These are phyloP conservation scores for Phytophthora lateralis DNA, from an alignment of 352 stramenopile species.

Conservation along the genomic window DNA sequence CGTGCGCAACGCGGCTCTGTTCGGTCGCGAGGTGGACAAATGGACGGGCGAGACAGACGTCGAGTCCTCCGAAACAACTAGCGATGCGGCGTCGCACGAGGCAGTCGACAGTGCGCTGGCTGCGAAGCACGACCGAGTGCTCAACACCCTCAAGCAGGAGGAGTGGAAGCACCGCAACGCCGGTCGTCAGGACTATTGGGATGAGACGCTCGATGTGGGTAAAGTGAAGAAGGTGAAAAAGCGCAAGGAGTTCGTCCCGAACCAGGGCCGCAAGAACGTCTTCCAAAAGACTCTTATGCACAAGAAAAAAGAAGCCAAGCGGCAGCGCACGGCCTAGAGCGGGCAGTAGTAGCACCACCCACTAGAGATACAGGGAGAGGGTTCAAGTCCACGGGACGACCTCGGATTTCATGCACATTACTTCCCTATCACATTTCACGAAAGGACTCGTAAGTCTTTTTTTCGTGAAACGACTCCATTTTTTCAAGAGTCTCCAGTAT, in stretches of 20 bases:
- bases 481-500: slow-evolving; percentile 11
- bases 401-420: slow-evolving; percentile 28
- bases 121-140: slow-evolving; percentile 68
- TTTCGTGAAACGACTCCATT: slow-evolving; percentile 15
- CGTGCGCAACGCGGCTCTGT: slow-evolving; percentile 66
- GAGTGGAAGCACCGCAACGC: slow-evolving; percentile 75
- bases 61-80: slow-evolving; percentile 50
- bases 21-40: slow-evolving; percentile 69
- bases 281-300: slow-evolving; percentile 68
- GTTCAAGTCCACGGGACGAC: slow-evolving; percentile 7
- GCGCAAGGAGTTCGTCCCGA: slow-evolving; percentile 80
- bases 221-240: slow-evolving; percentile 88
- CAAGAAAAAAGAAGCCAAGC: slow-evolving; percentile 59
- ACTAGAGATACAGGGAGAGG: slow-evolving; percentile 11
- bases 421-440: slow-evolving; percentile 1
- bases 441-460: background rate
- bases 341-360: slow-evolving; percentile 12
- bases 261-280: slow-evolving; percentile 72
- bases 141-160: slow-evolving; percentile 77
- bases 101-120: slow-evolving; percentile 41
- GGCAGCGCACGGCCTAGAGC: slow-evolving; percentile 31
- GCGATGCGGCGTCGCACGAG: slow-evolving; percentile 32
- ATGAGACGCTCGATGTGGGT: slow-evolving; percentile 72
- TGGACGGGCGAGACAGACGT: slow-evolving; percentile 62
- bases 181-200: slow-evolving; percentile 75